Evolutionary conservation across 148 eudicot species (phyloP).

Genomic region (Mesembryanthemum crystallinum): DNA sequence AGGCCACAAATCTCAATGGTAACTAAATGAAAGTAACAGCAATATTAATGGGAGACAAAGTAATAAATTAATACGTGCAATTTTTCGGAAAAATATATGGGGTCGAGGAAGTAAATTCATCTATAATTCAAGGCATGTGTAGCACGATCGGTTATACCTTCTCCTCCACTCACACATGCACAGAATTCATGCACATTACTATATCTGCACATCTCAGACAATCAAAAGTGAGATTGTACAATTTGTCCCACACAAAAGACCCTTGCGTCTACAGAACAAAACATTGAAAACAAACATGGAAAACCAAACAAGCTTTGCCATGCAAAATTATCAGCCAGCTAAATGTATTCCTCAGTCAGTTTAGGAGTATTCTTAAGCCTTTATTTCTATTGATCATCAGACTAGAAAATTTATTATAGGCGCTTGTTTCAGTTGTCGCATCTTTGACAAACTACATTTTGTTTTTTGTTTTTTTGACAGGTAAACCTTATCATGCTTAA

Average conservation of each 20-base stretch:
- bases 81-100: not conserved
- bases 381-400: not conserved
- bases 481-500: conserved; percentile 7
- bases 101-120: not conserved
- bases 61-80: too few species aligned
- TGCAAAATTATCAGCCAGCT: conserved; percentile 5
- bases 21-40: too few species aligned
- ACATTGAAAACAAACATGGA: too few species aligned
- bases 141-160: not conserved
- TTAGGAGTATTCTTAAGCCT: not conserved
- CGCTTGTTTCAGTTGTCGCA: not conserved
- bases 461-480: not conserved
- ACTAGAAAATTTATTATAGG: not conserved
- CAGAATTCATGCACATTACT: not conserved
- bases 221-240: not conserved
- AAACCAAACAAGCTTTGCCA: conserved; percentile 1
- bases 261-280: conserved; percentile 7
- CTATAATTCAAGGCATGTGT: not conserved
- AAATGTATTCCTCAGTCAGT: not conserved
- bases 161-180: conserved; percentile 7
- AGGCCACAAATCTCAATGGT: too few species aligned
- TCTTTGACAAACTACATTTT: conserved; percentile 4
- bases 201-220: conserved; percentile 1
- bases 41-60: too few species aligned
- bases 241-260: not conserved